Evolutionary conservation across 2,329 filamentous ascomycete species (phyloP).

Genomic region (Sphaerostilbella broomeana): DNA sequence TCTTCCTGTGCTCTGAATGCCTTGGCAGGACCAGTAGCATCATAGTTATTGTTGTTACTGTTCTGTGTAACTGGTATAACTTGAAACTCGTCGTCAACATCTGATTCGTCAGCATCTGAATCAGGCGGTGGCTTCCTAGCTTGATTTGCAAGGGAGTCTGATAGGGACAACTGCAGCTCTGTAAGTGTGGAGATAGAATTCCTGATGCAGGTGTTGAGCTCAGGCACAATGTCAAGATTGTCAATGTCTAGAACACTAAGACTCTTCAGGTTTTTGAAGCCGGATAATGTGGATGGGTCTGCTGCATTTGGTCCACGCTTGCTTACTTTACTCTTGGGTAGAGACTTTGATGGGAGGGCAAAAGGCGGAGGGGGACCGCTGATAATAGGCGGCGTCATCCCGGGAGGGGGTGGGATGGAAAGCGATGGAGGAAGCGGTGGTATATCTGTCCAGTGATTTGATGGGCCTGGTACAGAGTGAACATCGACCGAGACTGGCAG

Average conservation of each 20-base stretch:
- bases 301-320: slow-evolving; percentile 26
- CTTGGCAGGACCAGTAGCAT: slow-evolving; percentile 38
- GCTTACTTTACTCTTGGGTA: slow-evolving; percentile 26
- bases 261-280: slow-evolving; percentile 48
- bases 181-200: slow-evolving; percentile 49
- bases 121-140: slow-evolving; percentile 32
- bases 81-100: slow-evolving; percentile 50
- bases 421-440: slow-evolving; percentile 16
- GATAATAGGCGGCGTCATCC: slow-evolving; percentile 16
- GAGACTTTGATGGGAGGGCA: slow-evolving; percentile 29
- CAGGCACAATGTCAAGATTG: slow-evolving; percentile 46
- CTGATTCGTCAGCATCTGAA: slow-evolving; percentile 42
- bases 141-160: slow-evolving; percentile 40
- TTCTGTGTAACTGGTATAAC: slow-evolving; percentile 31
- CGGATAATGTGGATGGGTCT: slow-evolving; percentile 49
- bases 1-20: slow-evolving; percentile 45
- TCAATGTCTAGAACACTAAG: slow-evolving; percentile 56
- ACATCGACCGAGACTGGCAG: slow-evolving; percentile 31
- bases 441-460: slow-evolving; percentile 23
- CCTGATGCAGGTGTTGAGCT: slow-evolving; percentile 49
- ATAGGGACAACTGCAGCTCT: slow-evolving; percentile 53
- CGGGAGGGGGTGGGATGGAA: slow-evolving; percentile 14
- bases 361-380: slow-evolving; percentile 25
- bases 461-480: slow-evolving; percentile 26
- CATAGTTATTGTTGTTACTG: slow-evolving; percentile 24